Percentiles rank a stretch among this genome's conserved stretches.
phyloP scores from a whole-genome alignment of 2,329 filamentous ascomycete genomes.

The Thermothelomyces thermophilus region DNA sequence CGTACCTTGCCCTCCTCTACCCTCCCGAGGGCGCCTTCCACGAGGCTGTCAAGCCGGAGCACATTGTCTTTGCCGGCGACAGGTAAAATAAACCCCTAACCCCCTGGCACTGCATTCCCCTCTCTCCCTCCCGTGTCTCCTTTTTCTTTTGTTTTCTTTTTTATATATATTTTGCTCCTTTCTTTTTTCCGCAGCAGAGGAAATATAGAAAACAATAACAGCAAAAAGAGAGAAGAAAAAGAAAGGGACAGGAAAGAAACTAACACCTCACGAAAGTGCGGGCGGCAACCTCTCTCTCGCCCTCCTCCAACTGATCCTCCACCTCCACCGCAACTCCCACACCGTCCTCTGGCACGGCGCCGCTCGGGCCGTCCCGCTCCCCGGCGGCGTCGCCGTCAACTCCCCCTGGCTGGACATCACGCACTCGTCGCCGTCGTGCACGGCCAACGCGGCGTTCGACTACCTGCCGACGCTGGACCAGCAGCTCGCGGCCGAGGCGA shows the following conservation, averaged over 20 bases:
- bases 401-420: conserved; percentile 69
- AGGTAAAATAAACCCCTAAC: too few relatives aligned
- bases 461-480: conserved; percentile 48
- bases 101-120: too few relatives aligned
- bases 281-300: conserved; percentile 65
- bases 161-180: neutral
- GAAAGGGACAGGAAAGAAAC: too few relatives aligned
- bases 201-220: too few relatives aligned
- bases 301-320: conserved; percentile 61
- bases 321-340: conserved; percentile 42
- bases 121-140: too few relatives aligned
- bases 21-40: conserved; percentile 64
- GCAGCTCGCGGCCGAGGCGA: conserved; percentile 28
- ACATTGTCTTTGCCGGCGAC: conserved; percentile 69
- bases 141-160: neutral
- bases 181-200: too few relatives aligned
- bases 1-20: conserved; percentile 67
- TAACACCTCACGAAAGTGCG: conserved; percentile 43
- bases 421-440: conserved; percentile 52
- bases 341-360: conserved; percentile 54
- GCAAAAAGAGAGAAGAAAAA: too few relatives aligned
- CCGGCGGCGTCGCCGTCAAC: conserved; percentile 56
- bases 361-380: conserved; percentile 54
- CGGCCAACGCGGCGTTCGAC: conserved; percentile 49
- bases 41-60: conserved; percentile 52